Evolutionary conservation across 2,329 filamentous ascomycete species (phyloP).

Genomic region (Neocatenulostroma microsporum): DNA sequence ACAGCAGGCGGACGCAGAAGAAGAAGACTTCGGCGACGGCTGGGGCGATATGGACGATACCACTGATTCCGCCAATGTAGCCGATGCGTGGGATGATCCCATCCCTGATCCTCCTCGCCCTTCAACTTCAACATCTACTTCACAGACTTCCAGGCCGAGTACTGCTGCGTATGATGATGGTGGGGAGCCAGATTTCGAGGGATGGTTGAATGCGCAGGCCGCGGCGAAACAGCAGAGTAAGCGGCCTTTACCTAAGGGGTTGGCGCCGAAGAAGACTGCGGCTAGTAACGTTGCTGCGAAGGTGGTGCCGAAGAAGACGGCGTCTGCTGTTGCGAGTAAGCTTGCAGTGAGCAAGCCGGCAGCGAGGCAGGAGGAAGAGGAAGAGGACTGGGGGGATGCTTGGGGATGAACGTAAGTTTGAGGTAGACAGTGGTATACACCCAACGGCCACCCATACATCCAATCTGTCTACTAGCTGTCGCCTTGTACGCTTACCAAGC

Average conservation of each 20-base stretch:
- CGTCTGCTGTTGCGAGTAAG: conserved; percentile 17
- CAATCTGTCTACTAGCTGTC: no score
- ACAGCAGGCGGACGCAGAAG: conserved; percentile 32
- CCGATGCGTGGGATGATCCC: conserved; percentile 39
- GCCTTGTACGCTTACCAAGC: no score
- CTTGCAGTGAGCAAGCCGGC: conserved; percentile 15
- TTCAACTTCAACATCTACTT: conserved; percentile 18
- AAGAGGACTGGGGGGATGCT: conserved; percentile 35
- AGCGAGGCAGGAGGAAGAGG: conserved; percentile 26
- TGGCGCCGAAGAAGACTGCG: conserved; percentile 53
- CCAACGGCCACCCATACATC: no score
- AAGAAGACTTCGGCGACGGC: conserved; percentile 56
- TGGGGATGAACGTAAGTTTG: conserved; percentile 18
- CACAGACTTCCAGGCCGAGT: conserved; percentile 11
- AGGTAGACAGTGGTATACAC: background rate
- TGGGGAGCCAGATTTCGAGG: conserved; percentile 88
- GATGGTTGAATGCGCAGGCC: conserved; percentile 83
- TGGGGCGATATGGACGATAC: conserved; percentile 59
- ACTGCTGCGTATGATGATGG: conserved; percentile 64
- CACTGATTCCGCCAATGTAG: conserved; percentile 45
- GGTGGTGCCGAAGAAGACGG: conserved; percentile 13
- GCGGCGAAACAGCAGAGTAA: conserved; percentile 57
- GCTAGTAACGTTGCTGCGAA: conserved; percentile 21
- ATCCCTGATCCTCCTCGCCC: conserved; percentile 15
- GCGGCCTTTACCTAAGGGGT: conserved; percentile 74